Percentiles rank a stretch among this genome's conserved stretches.
Conservation (phyloP, 2,329 filamentous ascomycete species). For the Metarhizium brunneum region DNA sequence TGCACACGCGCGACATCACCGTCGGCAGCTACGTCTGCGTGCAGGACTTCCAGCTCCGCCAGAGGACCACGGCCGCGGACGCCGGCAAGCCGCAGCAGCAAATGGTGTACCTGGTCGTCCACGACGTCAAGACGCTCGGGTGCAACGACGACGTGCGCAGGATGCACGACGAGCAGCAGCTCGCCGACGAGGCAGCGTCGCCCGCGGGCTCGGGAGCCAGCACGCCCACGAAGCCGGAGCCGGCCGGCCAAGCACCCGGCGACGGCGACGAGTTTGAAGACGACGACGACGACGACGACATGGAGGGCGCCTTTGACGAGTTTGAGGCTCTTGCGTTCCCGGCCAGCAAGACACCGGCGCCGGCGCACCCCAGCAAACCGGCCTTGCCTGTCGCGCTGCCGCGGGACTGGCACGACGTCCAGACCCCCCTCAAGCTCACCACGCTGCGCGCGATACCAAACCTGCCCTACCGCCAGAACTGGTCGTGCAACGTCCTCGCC, state of each 20-base stretch:
- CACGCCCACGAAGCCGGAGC: background rate
- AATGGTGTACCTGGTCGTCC: constrained; percentile 37
- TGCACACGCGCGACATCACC: constrained; percentile 33
- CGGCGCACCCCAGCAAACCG: background rate
- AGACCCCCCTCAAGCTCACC: constrained; percentile 41
- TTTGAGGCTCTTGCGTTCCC: constrained; percentile 28
- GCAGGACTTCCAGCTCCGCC: constrained; percentile 29
- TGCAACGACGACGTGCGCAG: constrained; percentile 34
- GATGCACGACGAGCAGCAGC: constrained; percentile 6
- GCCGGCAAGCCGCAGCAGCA: constrained; percentile 5
- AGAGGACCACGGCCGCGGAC: constrained; percentile 8
- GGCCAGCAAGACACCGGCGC: constrained; percentile 1
- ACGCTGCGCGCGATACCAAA: constrained; percentile 38
- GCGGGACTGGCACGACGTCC: constrained; percentile 30
- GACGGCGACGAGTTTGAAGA: background rate
- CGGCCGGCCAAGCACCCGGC: background rate
- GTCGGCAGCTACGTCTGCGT: constrained; percentile 40
- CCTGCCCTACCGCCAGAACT: constrained; percentile 48
- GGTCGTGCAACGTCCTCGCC: constrained; percentile 45
- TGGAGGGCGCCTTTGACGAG: constrained; percentile 26
- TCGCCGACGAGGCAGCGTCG: background rate
- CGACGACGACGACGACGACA: constrained; percentile 13
- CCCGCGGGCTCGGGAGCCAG: background rate
- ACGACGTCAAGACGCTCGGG: constrained; percentile 35
- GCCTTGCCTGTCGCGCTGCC: constrained; percentile 26